Conservation (phyloP, 768 basidiomycete genomes). For the Agrocybe pediades region DNA sequence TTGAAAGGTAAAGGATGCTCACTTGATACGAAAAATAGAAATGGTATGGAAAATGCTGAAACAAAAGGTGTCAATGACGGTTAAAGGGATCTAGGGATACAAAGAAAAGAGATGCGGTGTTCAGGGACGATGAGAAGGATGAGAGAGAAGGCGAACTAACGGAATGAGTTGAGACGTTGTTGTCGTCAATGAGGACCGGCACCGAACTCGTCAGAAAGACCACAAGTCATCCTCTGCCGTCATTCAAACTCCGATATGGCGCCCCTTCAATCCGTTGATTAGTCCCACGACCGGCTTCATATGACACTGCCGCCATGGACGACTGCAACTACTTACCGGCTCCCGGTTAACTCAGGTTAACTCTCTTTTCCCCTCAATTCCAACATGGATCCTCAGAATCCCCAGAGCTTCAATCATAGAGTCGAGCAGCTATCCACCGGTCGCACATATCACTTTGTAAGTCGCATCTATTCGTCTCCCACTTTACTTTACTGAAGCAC, state of each 20-base stretch:
- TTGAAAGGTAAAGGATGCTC: slow-evolving; percentile 6
- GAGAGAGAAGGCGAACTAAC: slow-evolving; percentile 5
- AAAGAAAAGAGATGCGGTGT: slow-evolving; percentile 2
- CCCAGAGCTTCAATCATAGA: slow-evolving; percentile 55
- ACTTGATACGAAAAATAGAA: slow-evolving; percentile 38
- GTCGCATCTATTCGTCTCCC: neutral
- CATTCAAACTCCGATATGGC: slow-evolving; percentile 25
- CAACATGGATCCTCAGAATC: slow-evolving; percentile 42
- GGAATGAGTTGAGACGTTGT: slow-evolving; percentile 17
- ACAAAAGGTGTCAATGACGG: slow-evolving; percentile 11
- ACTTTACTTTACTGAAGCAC: neutral
- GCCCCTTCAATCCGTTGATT: neutral
- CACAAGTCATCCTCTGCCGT: slow-evolving; percentile 10
- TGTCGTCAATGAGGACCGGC: slow-evolving; percentile 29
- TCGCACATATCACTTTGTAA: slow-evolving; percentile 66
- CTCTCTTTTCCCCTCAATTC: slow-evolving; percentile 11
- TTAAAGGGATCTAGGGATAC: neutral
- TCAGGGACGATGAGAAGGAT: neutral
- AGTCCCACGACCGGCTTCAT: neutral
- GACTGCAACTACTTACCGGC: neutral
- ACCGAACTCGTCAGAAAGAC: slow-evolving; percentile 30
- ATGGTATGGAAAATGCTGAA: slow-evolving; percentile 26
- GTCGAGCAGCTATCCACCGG: slow-evolving; percentile 57
- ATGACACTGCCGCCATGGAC: neutral
- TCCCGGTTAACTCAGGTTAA: slow-evolving; percentile 18